These are phyloP conservation scores for Epichloe coenophiala DNA, from an alignment of 2,329 filamentous ascomycete genomes.

Conservation along the genomic window DNA sequence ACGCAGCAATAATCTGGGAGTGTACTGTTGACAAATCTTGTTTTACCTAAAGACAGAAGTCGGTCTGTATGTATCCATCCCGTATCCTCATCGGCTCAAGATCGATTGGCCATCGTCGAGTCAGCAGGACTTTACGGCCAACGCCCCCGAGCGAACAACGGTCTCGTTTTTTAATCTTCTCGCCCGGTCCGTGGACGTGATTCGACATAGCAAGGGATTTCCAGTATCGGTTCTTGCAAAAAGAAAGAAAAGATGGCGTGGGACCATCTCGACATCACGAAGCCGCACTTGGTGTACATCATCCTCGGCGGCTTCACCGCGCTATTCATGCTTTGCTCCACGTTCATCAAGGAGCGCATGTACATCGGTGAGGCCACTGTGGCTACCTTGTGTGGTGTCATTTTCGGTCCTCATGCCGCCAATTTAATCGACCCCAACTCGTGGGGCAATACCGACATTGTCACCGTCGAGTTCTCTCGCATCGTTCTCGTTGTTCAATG, in stretches of 20 bases:
- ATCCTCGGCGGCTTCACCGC: slow-evolving; percentile 96
- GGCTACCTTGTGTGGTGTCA: slow-evolving; percentile 74
- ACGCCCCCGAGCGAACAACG: slow-evolving; percentile 1
- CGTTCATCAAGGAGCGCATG: slow-evolving; percentile 93
- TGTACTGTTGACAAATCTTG: too few relatives aligned
- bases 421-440: slow-evolving; percentile 61
- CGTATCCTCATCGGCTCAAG: slow-evolving; percentile 3
- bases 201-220: neutral
- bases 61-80: slow-evolving; percentile 7
- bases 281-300: slow-evolving; percentile 95
- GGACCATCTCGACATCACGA: slow-evolving; percentile 75
- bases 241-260: slow-evolving; percentile 46
- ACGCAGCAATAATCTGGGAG: neutral
- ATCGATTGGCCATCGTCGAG: slow-evolving; percentile 7
- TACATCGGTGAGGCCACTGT: slow-evolving; percentile 99
- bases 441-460: slow-evolving; percentile 76
- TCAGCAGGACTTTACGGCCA: neutral
- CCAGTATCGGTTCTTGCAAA: neutral
- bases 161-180: neutral
- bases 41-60: neutral
- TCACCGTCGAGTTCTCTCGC: slow-evolving; percentile 80
- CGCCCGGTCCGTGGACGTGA: slow-evolving; percentile 3
- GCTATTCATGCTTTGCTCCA: slow-evolving; percentile 95
- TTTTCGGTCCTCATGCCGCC: slow-evolving; percentile 76
- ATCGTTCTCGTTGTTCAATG: slow-evolving; percentile 86